Evolutionary conservation across 164 flowering plant species (phyloP).

Genomic region (Kingdonia uniflora): DNA sequence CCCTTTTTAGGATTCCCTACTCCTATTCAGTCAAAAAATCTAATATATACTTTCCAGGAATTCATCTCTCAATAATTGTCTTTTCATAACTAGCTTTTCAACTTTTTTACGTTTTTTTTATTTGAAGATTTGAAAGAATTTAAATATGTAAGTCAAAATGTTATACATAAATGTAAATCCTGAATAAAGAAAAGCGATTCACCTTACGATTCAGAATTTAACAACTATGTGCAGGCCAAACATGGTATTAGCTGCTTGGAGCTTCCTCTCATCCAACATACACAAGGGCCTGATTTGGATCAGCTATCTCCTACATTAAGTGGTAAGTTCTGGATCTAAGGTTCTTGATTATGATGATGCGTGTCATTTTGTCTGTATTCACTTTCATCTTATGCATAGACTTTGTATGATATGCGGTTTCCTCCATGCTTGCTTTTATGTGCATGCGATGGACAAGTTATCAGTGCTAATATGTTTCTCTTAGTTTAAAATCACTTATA

Average conservation of each 20-base stretch:
- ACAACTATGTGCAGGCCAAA: conserved; percentile 33
- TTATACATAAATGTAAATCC: neutral
- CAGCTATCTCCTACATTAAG: conserved; percentile 46
- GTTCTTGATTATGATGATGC: neutral
- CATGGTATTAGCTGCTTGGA: conserved; percentile 71
- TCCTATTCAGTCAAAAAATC: too few relatives aligned
- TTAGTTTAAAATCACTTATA: too few relatives aligned
- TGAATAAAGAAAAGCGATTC: neutral
- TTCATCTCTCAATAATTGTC: too few relatives aligned
- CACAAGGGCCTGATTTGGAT: conserved; percentile 63
- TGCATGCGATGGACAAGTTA: too few relatives aligned
- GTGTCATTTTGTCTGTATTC: neutral
- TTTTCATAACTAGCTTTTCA: too few relatives aligned
- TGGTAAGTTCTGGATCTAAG: conserved; percentile 26
- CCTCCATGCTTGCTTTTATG: too few relatives aligned
- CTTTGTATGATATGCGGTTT: too few relatives aligned
- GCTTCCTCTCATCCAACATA: conserved; percentile 87
- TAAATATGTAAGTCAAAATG: neutral
- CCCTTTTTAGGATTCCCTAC: too few relatives aligned
- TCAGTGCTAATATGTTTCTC: too few relatives aligned
- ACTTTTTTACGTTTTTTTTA: too few relatives aligned
- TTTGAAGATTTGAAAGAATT: too few relatives aligned
- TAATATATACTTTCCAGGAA: too few relatives aligned
- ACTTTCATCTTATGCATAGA: neutral
- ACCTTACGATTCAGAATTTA: neutral